These are phyloP conservation scores for Tagetes patula DNA, from an alignment of 129 eudicot genomes.

Conservation along the genomic window DNA sequence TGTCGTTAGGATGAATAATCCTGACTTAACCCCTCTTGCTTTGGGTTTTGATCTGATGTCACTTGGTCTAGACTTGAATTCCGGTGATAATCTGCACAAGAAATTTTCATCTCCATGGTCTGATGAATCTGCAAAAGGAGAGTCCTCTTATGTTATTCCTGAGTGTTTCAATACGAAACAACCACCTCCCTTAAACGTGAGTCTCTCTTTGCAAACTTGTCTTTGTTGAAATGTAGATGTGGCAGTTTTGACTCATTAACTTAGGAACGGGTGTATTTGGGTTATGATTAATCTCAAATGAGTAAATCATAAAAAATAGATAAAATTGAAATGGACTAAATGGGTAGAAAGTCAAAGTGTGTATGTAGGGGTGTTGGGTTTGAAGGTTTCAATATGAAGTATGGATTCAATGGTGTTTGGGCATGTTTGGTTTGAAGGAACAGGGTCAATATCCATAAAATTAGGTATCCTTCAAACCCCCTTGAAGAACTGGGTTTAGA, in stretches of 20 bases:
- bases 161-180: slow-evolving; percentile 72
- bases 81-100: slow-evolving; percentile 71
- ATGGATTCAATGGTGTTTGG: background rate
- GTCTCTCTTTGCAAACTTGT: slow-evolving; percentile 12
- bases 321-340: background rate
- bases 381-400: background rate
- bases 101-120: slow-evolving; percentile 97
- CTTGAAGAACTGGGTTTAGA: background rate
- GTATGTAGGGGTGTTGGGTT: background rate
- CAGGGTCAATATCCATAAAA: background rate
- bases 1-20: slow-evolving; percentile 73
- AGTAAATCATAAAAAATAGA: background rate
- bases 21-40: slow-evolving; percentile 75
- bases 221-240: background rate
- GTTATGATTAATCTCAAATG: background rate
- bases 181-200: slow-evolving; percentile 60
- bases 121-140: slow-evolving; percentile 82
- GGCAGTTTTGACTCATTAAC: background rate
- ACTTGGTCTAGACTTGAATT: slow-evolving; percentile 75
- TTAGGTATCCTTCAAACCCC: background rate
- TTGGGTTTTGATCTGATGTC: slow-evolving; percentile 81
- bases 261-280: background rate
- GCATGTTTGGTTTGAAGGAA: slow-evolving; percentile 7
- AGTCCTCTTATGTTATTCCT: slow-evolving; percentile 66
- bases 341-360: background rate